A percentile compares a stretch with the other conserved stretches of the same genome.
Evolutionary conservation across 148 eudicot genomes (phyloP).

Genomic region (Arbutus unedo): DNA sequence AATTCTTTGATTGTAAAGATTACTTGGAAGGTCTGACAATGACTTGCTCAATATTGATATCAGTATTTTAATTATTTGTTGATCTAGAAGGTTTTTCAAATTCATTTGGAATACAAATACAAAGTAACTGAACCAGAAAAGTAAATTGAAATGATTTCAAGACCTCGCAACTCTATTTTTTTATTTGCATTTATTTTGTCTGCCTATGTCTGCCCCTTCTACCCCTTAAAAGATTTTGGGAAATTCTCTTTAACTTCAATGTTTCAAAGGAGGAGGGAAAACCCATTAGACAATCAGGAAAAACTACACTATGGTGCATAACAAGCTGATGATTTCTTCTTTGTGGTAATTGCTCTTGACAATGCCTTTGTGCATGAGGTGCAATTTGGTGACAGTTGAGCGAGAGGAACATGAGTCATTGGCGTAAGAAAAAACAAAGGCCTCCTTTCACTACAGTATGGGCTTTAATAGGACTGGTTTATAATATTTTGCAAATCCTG

Average conservation of each 20-base stretch:
- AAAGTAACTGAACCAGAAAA: background rate
- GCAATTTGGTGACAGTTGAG: background rate
- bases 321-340: background rate
- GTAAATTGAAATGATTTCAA: background rate
- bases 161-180: background rate
- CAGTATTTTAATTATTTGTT: background rate
- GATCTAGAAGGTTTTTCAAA: background rate
- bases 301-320: background rate
- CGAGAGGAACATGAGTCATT: background rate
- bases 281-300: background rate
- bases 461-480: background rate
- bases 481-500: background rate
- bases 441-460: background rate
- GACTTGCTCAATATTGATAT: conserved; percentile 12
- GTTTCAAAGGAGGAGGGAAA: background rate
- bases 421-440: background rate
- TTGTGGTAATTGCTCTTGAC: background rate
- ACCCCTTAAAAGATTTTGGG: background rate
- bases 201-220: background rate
- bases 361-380: background rate
- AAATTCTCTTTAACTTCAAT: background rate
- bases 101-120: background rate
- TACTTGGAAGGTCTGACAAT: conserved; percentile 38
- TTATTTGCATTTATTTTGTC: background rate
- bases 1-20: conserved; percentile 56